Evolutionary conservation across 768 basidiomycete genomes (phyloP).

Genomic region (Tremella yokohamensis): DNA sequence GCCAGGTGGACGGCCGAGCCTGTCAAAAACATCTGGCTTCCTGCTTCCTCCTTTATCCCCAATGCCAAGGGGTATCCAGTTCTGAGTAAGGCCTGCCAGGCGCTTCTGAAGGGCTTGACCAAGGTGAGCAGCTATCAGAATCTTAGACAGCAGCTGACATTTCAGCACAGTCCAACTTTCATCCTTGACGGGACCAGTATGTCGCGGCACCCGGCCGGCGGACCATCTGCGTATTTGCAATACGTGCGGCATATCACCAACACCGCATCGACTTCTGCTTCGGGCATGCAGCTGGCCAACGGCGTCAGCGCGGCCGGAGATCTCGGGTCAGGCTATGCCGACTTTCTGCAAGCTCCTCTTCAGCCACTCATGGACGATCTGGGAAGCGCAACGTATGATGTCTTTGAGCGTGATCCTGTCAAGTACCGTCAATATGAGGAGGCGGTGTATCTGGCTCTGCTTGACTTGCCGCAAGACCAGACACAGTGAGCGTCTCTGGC

Average conservation of each 20-base stretch:
- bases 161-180: constrained; percentile 76
- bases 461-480: constrained; percentile 62
- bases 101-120: constrained; percentile 74
- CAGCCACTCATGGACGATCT: constrained; percentile 98
- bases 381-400: constrained; percentile 91
- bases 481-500: constrained; percentile 59
- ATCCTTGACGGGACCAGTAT: constrained; percentile 69
- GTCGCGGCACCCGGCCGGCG: constrained; percentile 71
- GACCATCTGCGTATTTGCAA: constrained; percentile 81
- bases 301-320: constrained; percentile 17
- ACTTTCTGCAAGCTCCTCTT: constrained; percentile 89
- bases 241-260: constrained; percentile 57
- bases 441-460: constrained; percentile 73
- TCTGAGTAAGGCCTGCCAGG: constrained; percentile 85
- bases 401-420: constrained; percentile 95
- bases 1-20: constrained; percentile 91
- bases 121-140: constrained; percentile 28
- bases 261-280: constrained; percentile 18
- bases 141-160: constrained; percentile 3
- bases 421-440: constrained; percentile 96
- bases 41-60: constrained; percentile 85
- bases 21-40: constrained; percentile 80
- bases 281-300: constrained; percentile 12
- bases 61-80: constrained; percentile 97
- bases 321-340: constrained; percentile 62